Conservation (phyloP, 495 filamentous ascomycete genomes). For the Annulohypoxylon nitens region DNA sequence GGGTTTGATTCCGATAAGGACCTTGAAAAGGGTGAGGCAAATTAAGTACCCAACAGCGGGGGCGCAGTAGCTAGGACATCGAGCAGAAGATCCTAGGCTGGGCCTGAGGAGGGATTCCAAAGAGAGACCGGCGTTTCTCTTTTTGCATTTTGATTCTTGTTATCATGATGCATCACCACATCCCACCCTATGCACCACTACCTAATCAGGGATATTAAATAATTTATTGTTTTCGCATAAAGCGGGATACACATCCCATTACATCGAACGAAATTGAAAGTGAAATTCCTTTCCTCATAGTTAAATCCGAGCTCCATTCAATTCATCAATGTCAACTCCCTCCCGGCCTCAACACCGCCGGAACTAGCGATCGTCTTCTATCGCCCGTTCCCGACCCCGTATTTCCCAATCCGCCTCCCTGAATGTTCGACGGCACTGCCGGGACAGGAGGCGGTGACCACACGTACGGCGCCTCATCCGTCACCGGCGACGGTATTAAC, state of each 20-base stretch:
- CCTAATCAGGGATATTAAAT: neutral
- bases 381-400: neutral
- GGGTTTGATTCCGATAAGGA: no score
- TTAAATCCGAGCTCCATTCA: neutral
- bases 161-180: no score
- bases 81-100: no score
- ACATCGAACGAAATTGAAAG: neutral
- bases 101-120: no score
- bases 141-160: no score
- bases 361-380: neutral
- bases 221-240: neutral
- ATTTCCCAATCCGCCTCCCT: neutral
- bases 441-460: slow-evolving; percentile 11
- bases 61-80: no score
- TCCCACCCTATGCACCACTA: no score
- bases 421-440: neutral
- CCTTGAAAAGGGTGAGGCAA: no score
- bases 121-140: no score
- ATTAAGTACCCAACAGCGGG: no score
- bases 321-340: neutral
- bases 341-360: slow-evolving; percentile 3
- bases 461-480: slow-evolving; percentile 20
- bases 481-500: slow-evolving; percentile 30
- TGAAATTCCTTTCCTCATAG: neutral
- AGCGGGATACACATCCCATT: neutral